Evolutionary conservation across 2,329 filamentous ascomycete species (phyloP).

Genomic region (Blastomyces parvus): DNA sequence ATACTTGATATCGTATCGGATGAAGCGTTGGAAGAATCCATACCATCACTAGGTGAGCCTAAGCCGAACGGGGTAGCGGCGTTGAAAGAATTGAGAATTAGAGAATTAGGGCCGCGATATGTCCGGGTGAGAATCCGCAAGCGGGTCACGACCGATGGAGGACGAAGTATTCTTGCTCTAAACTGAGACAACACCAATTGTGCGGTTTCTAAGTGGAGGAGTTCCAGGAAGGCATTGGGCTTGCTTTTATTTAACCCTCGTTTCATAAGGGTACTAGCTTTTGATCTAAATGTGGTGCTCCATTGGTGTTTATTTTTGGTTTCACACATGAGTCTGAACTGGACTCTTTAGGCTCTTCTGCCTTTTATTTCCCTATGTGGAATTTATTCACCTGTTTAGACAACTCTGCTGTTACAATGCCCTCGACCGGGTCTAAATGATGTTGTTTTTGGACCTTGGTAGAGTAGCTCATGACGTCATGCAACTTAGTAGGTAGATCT

Average conservation of each 20-base stretch:
- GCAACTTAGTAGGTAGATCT: no score
- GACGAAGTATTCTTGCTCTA: conserved; percentile 30
- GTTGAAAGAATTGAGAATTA: conserved; percentile 4
- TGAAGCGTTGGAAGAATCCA: not conserved
- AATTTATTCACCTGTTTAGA: no score
- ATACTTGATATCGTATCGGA: conserved; percentile 25
- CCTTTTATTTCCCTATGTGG: no score
- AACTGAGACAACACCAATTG: not conserved
- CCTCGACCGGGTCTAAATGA: not conserved
- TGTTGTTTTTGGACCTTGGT: no score
- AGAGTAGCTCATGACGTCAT: no score
- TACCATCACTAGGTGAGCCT: not conserved
- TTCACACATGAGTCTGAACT: not conserved
- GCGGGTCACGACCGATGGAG: conserved; percentile 38
- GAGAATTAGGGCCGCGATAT: conserved; percentile 24
- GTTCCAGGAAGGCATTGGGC: not conserved
- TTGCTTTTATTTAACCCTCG: not conserved
- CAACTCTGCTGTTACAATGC: not conserved
- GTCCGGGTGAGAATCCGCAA: conserved; percentile 33
- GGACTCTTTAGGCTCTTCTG: not conserved
- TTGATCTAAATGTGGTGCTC: not conserved
- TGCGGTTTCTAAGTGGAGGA: conserved; percentile 10
- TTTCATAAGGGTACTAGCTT: not conserved
- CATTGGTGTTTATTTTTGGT: not conserved
- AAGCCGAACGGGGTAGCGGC: not conserved